A percentile compares a stretch with the other conserved stretches of the same genome.
phyloP scores from a whole-genome alignment of 2,329 filamentous ascomycete genomes.

The Neoscytalidium dimidiatum region DNA sequence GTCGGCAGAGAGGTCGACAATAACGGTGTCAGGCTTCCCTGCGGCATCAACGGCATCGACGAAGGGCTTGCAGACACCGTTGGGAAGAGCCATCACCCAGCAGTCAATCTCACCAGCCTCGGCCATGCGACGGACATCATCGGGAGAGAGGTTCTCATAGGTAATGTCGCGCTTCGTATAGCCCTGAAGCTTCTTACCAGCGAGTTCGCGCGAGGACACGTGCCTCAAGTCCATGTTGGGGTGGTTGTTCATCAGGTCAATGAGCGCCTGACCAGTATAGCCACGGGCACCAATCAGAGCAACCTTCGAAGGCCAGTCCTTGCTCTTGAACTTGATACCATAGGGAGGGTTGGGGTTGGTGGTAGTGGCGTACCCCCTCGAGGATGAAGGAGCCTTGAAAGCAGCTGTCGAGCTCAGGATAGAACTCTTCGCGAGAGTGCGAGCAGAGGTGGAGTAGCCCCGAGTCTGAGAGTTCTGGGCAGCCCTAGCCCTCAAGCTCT shows the following conservation, averaged over 20 bases:
- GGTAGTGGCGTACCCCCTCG: constrained; percentile 60
- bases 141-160: constrained; percentile 86
- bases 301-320: constrained; percentile 74
- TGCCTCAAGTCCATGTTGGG: constrained; percentile 87
- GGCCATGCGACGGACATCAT: constrained; percentile 84
- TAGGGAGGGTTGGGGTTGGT: constrained; percentile 90
- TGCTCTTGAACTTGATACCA: constrained; percentile 84
- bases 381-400: constrained; percentile 21
- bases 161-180: constrained; percentile 90
- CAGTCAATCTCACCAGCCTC: constrained; percentile 84
- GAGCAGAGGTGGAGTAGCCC: constrained; percentile 64
- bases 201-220: constrained; percentile 91
- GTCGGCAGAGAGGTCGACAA: constrained; percentile 95
- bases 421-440: constrained; percentile 21
- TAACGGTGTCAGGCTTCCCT: constrained; percentile 67
- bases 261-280: constrained; percentile 90
- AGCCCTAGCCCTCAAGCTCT: constrained; percentile 57
- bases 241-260: constrained; percentile 83
- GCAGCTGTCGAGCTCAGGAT: not conserved
- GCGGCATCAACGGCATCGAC: constrained; percentile 82
- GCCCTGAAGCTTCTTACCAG: constrained; percentile 81
- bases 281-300: constrained; percentile 89
- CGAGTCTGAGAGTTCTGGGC: constrained; percentile 61
- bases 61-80: constrained; percentile 91
- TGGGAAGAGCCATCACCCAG: constrained; percentile 97